Evolutionary conservation across 257 asterid species (phyloP).

Genomic region (Parsonsia alboflavescens): DNA sequence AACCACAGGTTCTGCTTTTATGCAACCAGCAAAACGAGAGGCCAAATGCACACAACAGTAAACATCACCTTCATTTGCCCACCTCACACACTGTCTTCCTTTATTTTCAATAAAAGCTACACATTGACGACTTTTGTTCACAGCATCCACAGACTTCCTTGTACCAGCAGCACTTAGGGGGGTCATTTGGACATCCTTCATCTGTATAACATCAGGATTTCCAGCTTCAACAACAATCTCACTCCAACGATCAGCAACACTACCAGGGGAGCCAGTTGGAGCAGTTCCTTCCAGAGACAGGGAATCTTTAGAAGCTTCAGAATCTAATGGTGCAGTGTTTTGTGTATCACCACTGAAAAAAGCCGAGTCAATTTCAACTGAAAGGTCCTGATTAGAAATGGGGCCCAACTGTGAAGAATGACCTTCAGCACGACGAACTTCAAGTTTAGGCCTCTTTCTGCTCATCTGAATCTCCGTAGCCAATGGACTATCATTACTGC

Average conservation of each 20-base stretch:
- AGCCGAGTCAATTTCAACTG: constrained; percentile 45
- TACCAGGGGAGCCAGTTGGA: constrained; percentile 35
- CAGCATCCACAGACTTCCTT: constrained; percentile 40
- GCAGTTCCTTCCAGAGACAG: constrained; percentile 29
- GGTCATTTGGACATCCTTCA: constrained; percentile 41
- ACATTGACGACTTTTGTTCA: constrained; percentile 70
- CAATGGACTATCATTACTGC: constrained; percentile 39
- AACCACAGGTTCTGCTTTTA: constrained; percentile 48
- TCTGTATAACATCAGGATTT: constrained; percentile 39
- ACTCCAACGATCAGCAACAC: constrained; percentile 55
- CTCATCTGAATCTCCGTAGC: constrained; percentile 47
- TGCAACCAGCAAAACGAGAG: constrained; percentile 50
- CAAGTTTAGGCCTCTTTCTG: constrained; percentile 92
- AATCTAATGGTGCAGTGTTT: constrained; percentile 34
- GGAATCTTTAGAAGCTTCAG: constrained; percentile 38
- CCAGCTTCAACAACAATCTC: constrained; percentile 60
- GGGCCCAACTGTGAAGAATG: constrained; percentile 41
- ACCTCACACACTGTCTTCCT: constrained; percentile 94
- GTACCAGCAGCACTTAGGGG: constrained; percentile 37
- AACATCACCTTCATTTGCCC: constrained; percentile 84
- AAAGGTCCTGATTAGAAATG: constrained; percentile 46
- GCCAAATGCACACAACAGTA: constrained; percentile 95
- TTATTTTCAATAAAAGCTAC: constrained; percentile 83
- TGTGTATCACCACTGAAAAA: constrained; percentile 40
- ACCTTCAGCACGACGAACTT: constrained; percentile 94